Conservation (phyloP, 78 protist species). For the Dictyostelium purpureum region DNA sequence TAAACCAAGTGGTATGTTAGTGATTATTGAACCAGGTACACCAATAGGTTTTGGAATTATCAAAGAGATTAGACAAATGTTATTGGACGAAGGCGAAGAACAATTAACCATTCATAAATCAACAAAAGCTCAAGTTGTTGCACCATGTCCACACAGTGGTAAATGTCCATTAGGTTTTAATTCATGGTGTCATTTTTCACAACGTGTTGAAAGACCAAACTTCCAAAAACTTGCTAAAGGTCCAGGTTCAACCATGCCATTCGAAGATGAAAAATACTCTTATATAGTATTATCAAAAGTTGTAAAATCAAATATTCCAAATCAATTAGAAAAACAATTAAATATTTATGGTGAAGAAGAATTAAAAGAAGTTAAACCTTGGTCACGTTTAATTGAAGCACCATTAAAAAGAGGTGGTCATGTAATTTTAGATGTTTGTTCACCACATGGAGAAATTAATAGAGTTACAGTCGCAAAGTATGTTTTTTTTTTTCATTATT, state of each 20-base stretch:
- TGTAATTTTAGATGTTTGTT: slow-evolving; percentile 73
- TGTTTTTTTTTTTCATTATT: neutral
- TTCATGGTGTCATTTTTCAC: slow-evolving; percentile 86
- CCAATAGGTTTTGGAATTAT: slow-evolving; percentile 80
- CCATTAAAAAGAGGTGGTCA: slow-evolving; percentile 80
- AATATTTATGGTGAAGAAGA: slow-evolving; percentile 10
- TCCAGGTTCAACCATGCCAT: slow-evolving; percentile 53
- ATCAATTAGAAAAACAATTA: slow-evolving; percentile 45
- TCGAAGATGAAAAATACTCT: slow-evolving; percentile 83
- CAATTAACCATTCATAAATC: neutral
- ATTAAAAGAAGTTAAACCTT: neutral
- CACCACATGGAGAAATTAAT: slow-evolving; percentile 64
- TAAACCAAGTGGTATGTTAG: slow-evolving; percentile 75
- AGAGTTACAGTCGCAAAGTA: slow-evolving; percentile 64
- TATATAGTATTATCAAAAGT: slow-evolving; percentile 63
- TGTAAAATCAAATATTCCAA: slow-evolving; percentile 33
- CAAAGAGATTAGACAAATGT: slow-evolving; percentile 36
- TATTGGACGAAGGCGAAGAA: slow-evolving; percentile 25
- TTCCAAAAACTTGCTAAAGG: slow-evolving; percentile 80
- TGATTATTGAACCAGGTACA: slow-evolving; percentile 82
- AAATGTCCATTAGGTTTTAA: slow-evolving; percentile 70
- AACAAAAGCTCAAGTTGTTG: slow-evolving; percentile 36
- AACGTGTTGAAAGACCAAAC: slow-evolving; percentile 63
- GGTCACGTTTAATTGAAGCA: slow-evolving; percentile 75
- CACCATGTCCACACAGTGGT: slow-evolving; percentile 81